Conservation (phyloP, 768 basidiomycete species). For the Phylloporus sp. region DNA sequence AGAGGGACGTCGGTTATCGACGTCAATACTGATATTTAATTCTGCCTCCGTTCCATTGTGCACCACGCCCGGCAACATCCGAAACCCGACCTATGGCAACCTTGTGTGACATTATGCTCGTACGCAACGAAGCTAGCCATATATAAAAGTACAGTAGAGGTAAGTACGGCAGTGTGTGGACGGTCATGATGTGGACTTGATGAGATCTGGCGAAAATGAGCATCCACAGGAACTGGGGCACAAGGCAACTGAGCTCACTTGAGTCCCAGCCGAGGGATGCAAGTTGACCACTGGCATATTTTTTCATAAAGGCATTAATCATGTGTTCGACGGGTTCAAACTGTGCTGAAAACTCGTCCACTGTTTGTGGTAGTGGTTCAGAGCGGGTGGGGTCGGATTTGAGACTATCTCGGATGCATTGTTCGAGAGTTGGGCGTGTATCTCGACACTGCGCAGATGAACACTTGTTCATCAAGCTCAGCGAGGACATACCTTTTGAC, state of each 20-base stretch:
- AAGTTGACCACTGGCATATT: conserved; percentile 19
- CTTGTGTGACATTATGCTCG: conserved; percentile 20
- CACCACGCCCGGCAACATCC: conserved; percentile 17
- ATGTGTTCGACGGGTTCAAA: conserved; percentile 17
- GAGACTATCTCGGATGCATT: conserved; percentile 13
- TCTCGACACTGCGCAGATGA: background rate
- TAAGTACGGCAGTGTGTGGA: background rate
- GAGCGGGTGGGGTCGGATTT: background rate
- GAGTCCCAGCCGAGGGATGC: conserved; percentile 25
- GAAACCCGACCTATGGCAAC: conserved; percentile 10
- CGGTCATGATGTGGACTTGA: conserved; percentile 1
- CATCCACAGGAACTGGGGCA: background rate
- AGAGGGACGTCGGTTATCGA: conserved; percentile 10
- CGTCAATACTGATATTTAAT: conserved; percentile 5
- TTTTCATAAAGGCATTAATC: conserved; percentile 20
- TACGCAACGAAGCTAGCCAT: background rate
- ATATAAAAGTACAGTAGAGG: conserved; percentile 13
- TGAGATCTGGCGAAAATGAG: conserved; percentile 11
- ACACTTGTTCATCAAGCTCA: background rate
- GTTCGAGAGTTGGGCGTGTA: conserved; percentile 2
- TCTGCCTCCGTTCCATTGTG: conserved; percentile 19
- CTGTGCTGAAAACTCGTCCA: conserved; percentile 17
- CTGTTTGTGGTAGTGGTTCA: conserved; percentile 17
- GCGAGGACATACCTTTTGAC: conserved; percentile 6
- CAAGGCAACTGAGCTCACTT: conserved; percentile 15